Percentiles rank a stretch among this genome's conserved stretches.
Evolutionary conservation across 352 stramenopile species (phyloP).

Genomic region (Phytophthora niederhauseri): DNA sequence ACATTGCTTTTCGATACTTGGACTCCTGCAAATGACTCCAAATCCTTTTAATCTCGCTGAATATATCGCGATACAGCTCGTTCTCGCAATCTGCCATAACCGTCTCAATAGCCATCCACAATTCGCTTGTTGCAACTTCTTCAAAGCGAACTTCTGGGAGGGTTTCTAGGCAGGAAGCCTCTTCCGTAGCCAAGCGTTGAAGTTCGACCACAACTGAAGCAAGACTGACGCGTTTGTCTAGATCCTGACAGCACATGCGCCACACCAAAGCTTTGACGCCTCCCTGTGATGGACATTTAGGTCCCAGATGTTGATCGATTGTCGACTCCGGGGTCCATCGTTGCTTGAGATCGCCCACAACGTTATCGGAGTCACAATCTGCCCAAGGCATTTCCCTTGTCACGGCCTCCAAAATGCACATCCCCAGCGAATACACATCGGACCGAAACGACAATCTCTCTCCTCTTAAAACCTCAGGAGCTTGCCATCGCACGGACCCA

Average conservation of each 20-base stretch:
- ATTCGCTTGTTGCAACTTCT: no score
- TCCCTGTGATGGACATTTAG: background rate
- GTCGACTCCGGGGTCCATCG: background rate
- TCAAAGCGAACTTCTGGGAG: background rate
- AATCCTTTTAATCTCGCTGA: background rate
- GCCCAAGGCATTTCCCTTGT: background rate
- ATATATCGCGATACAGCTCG: background rate
- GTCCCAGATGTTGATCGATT: background rate
- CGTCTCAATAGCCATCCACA: background rate
- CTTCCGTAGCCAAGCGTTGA: background rate
- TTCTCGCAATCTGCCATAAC: background rate
- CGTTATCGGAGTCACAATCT: background rate
- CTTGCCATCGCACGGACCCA: conserved; percentile 11
- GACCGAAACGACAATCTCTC: background rate
- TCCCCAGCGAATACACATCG: background rate
- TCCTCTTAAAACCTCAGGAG: conserved; percentile 15
- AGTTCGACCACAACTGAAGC: background rate
- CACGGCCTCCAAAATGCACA: background rate
- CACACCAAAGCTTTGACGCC: background rate
- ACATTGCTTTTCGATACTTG: background rate
- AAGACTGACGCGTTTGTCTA: background rate
- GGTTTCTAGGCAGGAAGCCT: background rate
- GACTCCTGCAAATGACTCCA: background rate
- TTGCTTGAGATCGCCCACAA: background rate
- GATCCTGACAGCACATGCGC: background rate